Evolutionary conservation across 2,329 filamentous ascomycete species (phyloP).

Genomic region (Chaetomium sp.): DNA sequence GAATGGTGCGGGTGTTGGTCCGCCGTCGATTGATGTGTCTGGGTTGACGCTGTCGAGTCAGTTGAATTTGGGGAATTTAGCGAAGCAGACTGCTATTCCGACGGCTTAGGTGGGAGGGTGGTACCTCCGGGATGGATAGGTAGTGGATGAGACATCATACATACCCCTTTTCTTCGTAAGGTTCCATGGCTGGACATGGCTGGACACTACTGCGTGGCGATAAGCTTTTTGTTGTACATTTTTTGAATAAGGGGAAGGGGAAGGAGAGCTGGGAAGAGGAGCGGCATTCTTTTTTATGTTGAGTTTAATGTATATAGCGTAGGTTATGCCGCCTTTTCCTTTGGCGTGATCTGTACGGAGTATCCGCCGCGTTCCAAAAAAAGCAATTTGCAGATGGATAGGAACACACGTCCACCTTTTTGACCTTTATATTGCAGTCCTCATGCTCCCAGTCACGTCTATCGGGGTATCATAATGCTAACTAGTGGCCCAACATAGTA

Average conservation of each 20-base stretch:
- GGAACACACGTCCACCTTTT: background rate
- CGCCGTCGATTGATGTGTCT: conserved; percentile 33
- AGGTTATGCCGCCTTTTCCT: background rate
- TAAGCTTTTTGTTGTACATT: background rate
- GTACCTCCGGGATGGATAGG: background rate
- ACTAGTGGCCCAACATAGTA: background rate
- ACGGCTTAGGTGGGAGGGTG: background rate
- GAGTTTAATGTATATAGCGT: conserved; percentile 12
- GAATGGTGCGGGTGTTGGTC: conserved; percentile 23
- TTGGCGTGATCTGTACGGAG: too few relatives aligned
- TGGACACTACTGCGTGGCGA: conserved; percentile 3
- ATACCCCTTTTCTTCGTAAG: conserved; percentile 8
- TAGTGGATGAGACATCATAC: background rate
- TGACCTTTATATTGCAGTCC: background rate
- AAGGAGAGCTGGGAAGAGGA: too few relatives aligned
- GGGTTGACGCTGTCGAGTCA: conserved; percentile 37
- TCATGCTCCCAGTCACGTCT: background rate
- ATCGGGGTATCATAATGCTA: conserved; percentile 16
- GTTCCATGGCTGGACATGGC: background rate
- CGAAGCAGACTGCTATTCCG: conserved; percentile 21
- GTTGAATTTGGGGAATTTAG: conserved; percentile 40
- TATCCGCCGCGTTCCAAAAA: too few relatives aligned
- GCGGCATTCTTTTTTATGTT: background rate
- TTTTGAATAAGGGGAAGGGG: background rate
- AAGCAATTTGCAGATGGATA: background rate